Evolutionary conservation across 257 asterid genomes (phyloP).

Genomic region (Solanum commersonii): DNA sequence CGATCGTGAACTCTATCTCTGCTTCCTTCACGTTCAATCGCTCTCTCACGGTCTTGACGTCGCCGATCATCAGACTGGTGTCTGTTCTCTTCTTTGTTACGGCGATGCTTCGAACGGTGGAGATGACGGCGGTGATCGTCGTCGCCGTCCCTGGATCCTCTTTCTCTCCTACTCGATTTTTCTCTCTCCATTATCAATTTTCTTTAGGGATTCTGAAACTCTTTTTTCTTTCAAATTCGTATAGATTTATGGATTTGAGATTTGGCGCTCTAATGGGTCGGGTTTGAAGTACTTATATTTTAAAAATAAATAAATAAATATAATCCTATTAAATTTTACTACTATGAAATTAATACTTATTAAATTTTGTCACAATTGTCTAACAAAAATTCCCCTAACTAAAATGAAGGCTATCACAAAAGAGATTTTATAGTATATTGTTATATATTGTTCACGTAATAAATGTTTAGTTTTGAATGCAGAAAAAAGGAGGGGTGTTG

Average conservation of each 20-base stretch:
- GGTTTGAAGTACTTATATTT: neutral
- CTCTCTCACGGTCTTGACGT: neutral
- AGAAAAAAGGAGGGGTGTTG: neutral
- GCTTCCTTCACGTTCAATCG: neutral
- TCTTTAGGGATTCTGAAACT: neutral
- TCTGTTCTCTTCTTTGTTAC: slow-evolving; percentile 27
- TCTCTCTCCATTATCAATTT: slow-evolving; percentile 35
- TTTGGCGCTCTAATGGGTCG: neutral
- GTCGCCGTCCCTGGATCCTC: slow-evolving; percentile 18
- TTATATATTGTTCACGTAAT: neutral
- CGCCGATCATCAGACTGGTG: neutral
- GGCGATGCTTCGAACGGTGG: slow-evolving; percentile 2
- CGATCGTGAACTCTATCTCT: neutral
- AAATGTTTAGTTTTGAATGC: neutral
- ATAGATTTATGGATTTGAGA: neutral
- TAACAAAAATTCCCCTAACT: neutral
- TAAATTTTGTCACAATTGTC: neutral
- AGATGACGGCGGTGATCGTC: slow-evolving; percentile 20
- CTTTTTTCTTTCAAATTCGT: neutral
- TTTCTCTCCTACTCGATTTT: slow-evolving; percentile 48
- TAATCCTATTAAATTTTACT: neutral
- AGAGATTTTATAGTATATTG: neutral
- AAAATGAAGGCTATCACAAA: neutral
- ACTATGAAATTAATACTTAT: neutral
- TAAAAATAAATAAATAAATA: too few species aligned